phyloP scores from a whole-genome alignment of 2,329 filamentous ascomycete species.

The Tolypocladium ophioglossoides region DNA sequence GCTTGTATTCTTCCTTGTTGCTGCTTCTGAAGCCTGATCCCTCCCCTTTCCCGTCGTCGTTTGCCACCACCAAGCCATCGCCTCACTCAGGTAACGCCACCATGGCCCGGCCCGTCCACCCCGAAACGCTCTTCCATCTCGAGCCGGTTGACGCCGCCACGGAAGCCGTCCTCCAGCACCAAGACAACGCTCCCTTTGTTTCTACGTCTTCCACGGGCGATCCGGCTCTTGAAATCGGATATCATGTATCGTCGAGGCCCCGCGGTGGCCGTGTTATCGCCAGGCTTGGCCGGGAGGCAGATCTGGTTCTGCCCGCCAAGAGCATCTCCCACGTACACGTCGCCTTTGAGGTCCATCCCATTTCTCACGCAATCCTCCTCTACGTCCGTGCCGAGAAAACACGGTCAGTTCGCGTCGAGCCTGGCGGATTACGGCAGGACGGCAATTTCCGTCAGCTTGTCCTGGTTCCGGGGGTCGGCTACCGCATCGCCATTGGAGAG shows the following conservation, averaged over 20 bases:
- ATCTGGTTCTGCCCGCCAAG: not conserved
- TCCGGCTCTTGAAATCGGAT: not conserved
- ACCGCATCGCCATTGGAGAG: not conserved
- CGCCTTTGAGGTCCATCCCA: not conserved
- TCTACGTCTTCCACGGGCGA: not conserved
- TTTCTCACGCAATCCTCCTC: not conserved
- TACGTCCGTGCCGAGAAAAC: not conserved
- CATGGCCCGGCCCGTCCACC: too few relatives aligned
- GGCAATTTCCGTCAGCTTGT: not conserved
- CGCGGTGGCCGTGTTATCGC: not conserved
- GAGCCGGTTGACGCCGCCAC: not conserved
- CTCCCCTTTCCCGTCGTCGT: too few relatives aligned
- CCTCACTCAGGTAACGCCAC: too few relatives aligned
- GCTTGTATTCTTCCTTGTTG: too few relatives aligned
- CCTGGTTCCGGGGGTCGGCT: not conserved
- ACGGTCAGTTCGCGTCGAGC: not conserved
- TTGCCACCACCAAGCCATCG: too few relatives aligned
- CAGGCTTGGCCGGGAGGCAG: not conserved
- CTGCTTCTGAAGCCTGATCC: too few relatives aligned
- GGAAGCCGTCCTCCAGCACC: not conserved
- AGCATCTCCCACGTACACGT: not conserved
- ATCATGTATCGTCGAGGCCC: not conserved
- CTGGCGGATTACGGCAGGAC: not conserved
- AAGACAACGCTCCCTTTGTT: not conserved
- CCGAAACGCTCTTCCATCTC: not conserved